Evolutionary conservation across 805 yeast genomes (phyloP), one percentile per base, ranked within the genome.

Genomic region (Yarrowia deformans): DNA sequence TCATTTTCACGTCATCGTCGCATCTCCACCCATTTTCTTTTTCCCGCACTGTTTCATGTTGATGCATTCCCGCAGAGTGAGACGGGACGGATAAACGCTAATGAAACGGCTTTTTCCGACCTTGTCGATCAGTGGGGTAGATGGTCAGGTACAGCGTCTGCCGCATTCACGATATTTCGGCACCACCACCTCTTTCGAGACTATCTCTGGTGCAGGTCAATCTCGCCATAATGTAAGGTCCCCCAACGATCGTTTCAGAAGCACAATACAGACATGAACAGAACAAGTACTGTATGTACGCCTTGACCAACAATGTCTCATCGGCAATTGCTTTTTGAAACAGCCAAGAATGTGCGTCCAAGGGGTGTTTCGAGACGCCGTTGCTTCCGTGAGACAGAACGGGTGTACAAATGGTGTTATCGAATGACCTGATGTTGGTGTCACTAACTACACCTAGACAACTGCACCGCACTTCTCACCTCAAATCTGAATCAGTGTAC

Each of bases 1-100:
- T 4, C 29, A 4, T 45, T 10, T 45, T 9, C 16, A 39, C 40
- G 29, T 23, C 29, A 23, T 23, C 29, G 29, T 23, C 40, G 6
- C 49, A 18, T 19, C 7, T 1, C n/a, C 14, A 6, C 7, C 23
- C 49, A 12, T n/a, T 9, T 49, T 19, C 55, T 49, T 49, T 49
- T 49, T 49, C 55, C 55, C 55, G 55, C 23, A 32, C 23, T 49
- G 55, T 49, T 49, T 49, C 55, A 49, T 49, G 55, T 49, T 29
- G 32, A 49, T 49, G 55, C 55, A 49, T 49, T 49, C 55, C 55
- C 55, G 55, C n/a, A 34, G 39, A 16, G 35, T 49, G 55, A 49
- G 55, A 49, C 55, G 50, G 39, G 39, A 32, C 55, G 55, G 55
- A 49, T 49, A 49, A 49, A 49, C 55, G 14, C 13, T 49, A 49